Base-by-base conservation (phyloP, 306 rosid species). In the Trichosanthes truncata region DNA sequence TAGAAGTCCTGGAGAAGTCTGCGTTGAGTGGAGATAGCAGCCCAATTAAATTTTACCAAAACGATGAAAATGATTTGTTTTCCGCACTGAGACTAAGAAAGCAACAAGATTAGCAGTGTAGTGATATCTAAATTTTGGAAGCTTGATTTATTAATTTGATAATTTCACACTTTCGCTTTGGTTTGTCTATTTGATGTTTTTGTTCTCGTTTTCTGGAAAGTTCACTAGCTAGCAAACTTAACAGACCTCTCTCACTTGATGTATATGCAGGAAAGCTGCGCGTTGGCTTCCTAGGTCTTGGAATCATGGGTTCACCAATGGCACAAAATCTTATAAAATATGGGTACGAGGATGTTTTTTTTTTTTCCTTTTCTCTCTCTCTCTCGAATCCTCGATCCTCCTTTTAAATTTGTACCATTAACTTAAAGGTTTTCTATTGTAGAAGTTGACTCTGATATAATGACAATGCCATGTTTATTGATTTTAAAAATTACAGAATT, bases 231-330 rank as follows among this genome's bases (percentile, higher is more conserved):
- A 26, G 23, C 41, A 49, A 29, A 73, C 77, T 46, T 73, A 4
- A 14, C 57, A 48, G 14, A 26, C 13, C 77, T 73, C 78, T 26
- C 61, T 65, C 46, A 69, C 53, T 45, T 68, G 23, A 10, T 76
- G 21, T 67, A 6, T 72, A 69, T 87, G 67, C 80, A 76, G 89
- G 83, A 59, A 36, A 84, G 20, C 89, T 87, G 15, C 84, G 87
- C 0, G 81, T 92, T 77, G 98, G 98, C 68, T 94, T 94, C 82
- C 83, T 94, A 67, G 98, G 98, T 77, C 81, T 92, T 20, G 98
- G 98, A 88, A 94, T 94, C 82, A 94, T 94, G 98, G 98, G 98
- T 78, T 84, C 91, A 79, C 98, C 97, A 21, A 94, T 94, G 98
- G 97, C 97, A 38, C 93, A 81, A 18, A 94, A 94, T 86, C 96